Evolutionary conservation across 2,329 filamentous ascomycete genomes (phyloP), one percentile per base, ranked within the genome.

Genomic region (Nakataea oryzae): DNA sequence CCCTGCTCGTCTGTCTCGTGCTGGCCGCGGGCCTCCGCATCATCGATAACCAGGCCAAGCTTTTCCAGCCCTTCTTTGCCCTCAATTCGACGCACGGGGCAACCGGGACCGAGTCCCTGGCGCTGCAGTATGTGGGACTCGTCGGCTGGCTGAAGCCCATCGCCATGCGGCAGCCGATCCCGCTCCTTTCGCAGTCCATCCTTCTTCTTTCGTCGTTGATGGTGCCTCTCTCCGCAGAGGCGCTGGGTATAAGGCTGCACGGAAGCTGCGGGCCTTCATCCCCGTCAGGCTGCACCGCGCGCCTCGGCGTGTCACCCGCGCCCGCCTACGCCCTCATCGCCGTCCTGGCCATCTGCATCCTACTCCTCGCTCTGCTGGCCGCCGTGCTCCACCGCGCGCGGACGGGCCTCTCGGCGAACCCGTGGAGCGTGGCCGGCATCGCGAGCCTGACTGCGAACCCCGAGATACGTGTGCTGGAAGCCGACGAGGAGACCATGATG

Each of bases 1-100:
- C 78, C 0, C 66, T 75, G 0, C 69, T 79, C 3, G 61, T 78
- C 1, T 74, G 75, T 21, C 71, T 79, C 0, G 61, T 74, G 17
- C 69, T 78, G 2, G 70, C 72, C 12, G 73, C 78, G 58, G 72
- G 73, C 0, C 71, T 78, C 41, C 72, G 76, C 3, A 70, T 77
- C 26, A 65, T 79, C 61, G 74, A 77, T 63, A 69, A 72, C 60
- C 73, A 74, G 62, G 75, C 71, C 0, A 75, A 76, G 61, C 70
- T 75, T 13, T 77, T 75, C 55, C 75, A 77, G 62, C 78, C 78
- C 1, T 79, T 79, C 65, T 74, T 76, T 60, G 72, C 75, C 1
- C 68, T 83, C 2, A 69, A 74, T 7, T 69, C 67, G 11, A 65
- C 69, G 0, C 66, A 69, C 0, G 79, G 78, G 6, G 75, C 75